These are phyloP conservation scores for Metschnikowia reukaufii DNA, from an alignment of 805 yeast species.

Conservation along the genomic window DNA sequence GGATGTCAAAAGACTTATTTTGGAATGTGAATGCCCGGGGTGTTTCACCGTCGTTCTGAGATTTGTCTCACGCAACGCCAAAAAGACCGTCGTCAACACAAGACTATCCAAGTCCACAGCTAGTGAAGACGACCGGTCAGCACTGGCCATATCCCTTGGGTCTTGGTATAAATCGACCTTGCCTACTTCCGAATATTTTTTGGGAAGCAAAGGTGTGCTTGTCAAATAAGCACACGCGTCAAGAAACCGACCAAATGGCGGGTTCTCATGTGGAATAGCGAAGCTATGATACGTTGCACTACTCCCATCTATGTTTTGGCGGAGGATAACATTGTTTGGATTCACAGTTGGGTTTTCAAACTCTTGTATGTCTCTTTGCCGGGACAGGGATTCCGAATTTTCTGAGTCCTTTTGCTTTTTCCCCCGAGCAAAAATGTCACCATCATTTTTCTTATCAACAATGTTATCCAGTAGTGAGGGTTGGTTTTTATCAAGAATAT, in stretches of 20 bases:
- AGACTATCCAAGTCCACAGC: conserved; percentile 34
- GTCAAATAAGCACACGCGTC: conserved; percentile 29
- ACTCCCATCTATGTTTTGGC: conserved; percentile 15
- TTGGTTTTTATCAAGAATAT: conserved; percentile 34
- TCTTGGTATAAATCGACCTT: conserved; percentile 38
- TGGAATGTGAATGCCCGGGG: conserved; percentile 8
- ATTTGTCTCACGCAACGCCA: conserved; percentile 34
- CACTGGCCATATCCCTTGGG: conserved; percentile 8
- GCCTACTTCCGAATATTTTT: conserved; percentile 36
- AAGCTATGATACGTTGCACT: conserved; percentile 7
- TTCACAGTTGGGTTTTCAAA: conserved; percentile 36
- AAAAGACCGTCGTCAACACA: conserved; percentile 31
- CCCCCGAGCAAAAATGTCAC: background rate
- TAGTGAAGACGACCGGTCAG: conserved; percentile 27
- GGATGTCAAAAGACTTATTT: conserved; percentile 6
- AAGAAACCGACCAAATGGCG: conserved; percentile 40
- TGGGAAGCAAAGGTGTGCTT: conserved; percentile 29
- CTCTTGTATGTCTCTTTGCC: background rate
- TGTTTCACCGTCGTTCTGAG: conserved; percentile 22
- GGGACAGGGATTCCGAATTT: background rate
- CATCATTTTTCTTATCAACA: conserved; percentile 25
- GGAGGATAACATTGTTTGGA: conserved; percentile 25
- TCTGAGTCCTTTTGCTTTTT: conserved; percentile 1
- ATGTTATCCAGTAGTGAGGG: conserved; percentile 38
- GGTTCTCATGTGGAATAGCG: conserved; percentile 31